Conservation (phyloP, 371 early-diverging fungal species). For the Mortierella polycephala region DNA sequence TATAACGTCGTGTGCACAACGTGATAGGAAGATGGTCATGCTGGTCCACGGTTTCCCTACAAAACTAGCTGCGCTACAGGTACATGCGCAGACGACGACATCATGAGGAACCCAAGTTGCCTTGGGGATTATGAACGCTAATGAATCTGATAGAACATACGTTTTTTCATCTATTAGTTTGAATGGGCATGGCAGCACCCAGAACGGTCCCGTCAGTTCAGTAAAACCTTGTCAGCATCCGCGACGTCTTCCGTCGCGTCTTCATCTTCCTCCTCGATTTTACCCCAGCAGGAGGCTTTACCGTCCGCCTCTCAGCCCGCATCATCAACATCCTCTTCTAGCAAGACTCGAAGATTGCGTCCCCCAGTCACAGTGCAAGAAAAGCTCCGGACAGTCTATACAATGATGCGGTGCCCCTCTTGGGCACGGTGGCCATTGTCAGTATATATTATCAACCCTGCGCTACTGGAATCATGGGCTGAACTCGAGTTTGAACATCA, state of each 20-base stretch:
- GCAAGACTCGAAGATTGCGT: not conserved
- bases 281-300: not conserved
- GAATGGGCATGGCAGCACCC: conserved; percentile 79
- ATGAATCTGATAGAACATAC: too few relatives aligned
- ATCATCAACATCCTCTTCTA: not conserved
- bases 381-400: conserved; percentile 19
- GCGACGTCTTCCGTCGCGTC: not conserved
- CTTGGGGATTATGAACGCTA: too few relatives aligned
- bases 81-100: conserved; percentile 1
- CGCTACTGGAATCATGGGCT: conserved; percentile 13
- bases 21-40: conserved; percentile 60
- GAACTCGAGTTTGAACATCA: conserved; percentile 1
- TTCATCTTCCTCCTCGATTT: not conserved
- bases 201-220: conserved; percentile 64
- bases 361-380: conserved; percentile 20
- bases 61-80: conserved; percentile 65
- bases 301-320: not conserved
- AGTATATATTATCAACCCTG: conserved; percentile 31
- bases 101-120: too few relatives aligned
- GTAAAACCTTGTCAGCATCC: not conserved
- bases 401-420: conserved; percentile 30
- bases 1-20: not conserved
- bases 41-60: conserved; percentile 72
- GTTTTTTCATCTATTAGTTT: conserved; percentile 49
- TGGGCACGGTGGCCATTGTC: conserved; percentile 44